Evolutionary conservation across 148 eudicot genomes (phyloP), one percentile per base, ranked within the genome.

Genomic region (Nyssa sinensis): DNA sequence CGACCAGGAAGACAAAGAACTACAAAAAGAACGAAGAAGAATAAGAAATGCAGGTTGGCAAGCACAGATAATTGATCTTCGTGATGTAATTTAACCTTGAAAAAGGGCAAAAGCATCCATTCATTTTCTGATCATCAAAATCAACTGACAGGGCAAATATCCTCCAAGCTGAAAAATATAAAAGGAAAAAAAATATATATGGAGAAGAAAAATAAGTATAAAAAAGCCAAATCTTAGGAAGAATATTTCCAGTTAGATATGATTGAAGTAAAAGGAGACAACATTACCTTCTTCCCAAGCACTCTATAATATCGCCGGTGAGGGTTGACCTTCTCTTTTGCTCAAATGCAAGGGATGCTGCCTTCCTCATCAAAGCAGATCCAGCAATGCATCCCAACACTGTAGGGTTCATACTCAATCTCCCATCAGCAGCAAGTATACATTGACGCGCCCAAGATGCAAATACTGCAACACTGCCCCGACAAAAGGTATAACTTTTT

Each of bases 301-400:
- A 86, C 79, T 92, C 93, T 14, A 92, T 95, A 62, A 92, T 95
- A 77, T 95, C 97, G 33, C 74, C 79, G 4, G 98, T 92, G 12
- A 95, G 90, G 4, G 96, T 95, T 0, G 98, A 92, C 75, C 97
- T 89, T 85, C 70, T 85, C 80, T 90, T 90, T 28, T 77, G 80
- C 78, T 85, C 80, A 73, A 87, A 92, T 12, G 98, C 93, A 37
- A 70, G 75, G 14, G 89, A 81, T 59, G 98, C 97, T 55, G 97
- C 96, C 73, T 92, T 90, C 77, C 96, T 89, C 84, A 90, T 65
- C 73, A 95, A 69, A 35, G 85, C 84, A 47, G 96, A 92, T 4
- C 91, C 98, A n/a, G 98, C 96, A 80, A 95, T 74, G 84, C 98
- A 87, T 19, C 96, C 98, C 81, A 86, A 70, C 63, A 90, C 60